These are phyloP conservation scores for Dalbergia cultrata DNA, from an alignment of 306 rosid species.

Conservation along the genomic window DNA sequence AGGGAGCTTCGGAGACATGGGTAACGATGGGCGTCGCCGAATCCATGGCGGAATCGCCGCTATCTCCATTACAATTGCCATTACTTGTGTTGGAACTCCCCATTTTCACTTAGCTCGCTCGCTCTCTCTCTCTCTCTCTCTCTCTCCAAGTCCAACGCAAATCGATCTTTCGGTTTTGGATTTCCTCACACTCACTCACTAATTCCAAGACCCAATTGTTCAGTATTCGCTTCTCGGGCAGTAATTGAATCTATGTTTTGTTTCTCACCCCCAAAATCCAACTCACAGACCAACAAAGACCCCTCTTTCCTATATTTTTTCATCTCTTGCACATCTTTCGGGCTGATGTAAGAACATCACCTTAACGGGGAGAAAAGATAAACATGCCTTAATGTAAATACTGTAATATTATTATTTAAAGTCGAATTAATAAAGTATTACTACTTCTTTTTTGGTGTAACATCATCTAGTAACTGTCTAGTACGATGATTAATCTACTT, in stretches of 20 bases:
- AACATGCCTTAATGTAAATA: neutral
- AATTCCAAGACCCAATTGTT: neutral
- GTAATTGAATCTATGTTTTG: no score
- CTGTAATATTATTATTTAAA: no score
- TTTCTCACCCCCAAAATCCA: neutral
- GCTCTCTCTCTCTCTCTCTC: neutral
- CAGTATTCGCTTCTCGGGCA: neutral
- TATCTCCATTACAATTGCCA: neutral
- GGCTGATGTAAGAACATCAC: neutral
- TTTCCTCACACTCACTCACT: neutral
- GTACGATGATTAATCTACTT: no score
- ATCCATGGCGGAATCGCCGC: constrained; percentile 51
- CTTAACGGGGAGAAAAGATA: no score
- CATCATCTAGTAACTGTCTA: no score
- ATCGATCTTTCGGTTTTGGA: neutral
- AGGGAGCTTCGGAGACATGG: constrained; percentile 53
- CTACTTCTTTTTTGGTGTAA: no score
- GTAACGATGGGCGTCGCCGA: constrained; percentile 37
- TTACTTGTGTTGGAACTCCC: constrained; percentile 56
- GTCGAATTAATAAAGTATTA: no score
- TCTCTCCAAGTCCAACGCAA: neutral
- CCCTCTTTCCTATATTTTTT: neutral
- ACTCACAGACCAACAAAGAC: neutral
- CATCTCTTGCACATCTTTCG: neutral
- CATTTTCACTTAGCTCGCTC: constrained; percentile 48